phyloP scores from a whole-genome alignment of 2,329 filamentous ascomycete genomes.

The Penicillium sp. region DNA sequence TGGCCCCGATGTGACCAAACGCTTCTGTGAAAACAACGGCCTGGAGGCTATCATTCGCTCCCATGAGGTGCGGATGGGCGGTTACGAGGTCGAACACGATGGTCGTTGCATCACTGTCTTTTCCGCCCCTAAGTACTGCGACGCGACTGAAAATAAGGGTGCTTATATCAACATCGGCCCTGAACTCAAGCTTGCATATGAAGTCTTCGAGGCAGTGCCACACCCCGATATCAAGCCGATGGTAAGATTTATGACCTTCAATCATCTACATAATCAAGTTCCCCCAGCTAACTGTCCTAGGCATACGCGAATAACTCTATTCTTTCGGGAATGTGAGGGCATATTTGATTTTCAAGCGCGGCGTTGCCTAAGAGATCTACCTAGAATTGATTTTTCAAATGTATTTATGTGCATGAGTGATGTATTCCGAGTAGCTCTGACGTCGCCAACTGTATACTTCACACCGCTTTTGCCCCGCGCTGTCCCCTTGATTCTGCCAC shows the following conservation, averaged over 20 bases:
- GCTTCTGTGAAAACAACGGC: conserved; percentile 94
- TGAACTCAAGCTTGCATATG: conserved; percentile 86
- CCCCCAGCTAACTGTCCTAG: conserved; percentile 42
- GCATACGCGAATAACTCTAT: conserved; percentile 83
- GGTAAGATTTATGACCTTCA: conserved; percentile 43
- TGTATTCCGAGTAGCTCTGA: conserved; percentile 7
- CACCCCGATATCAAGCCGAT: conserved; percentile 96
- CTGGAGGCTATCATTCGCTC: conserved; percentile 93
- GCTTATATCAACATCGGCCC: conserved; percentile 96
- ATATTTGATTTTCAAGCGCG: conserved; percentile 22
- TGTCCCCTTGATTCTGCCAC: conserved; percentile 14
- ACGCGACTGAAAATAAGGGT: conserved; percentile 96
- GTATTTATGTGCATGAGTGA: conserved; percentile 19
- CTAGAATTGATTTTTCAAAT: conserved; percentile 18
- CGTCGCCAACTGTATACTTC: conserved; percentile 5
- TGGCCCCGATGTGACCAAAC: conserved; percentile 91
- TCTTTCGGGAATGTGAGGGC: conserved; percentile 66
- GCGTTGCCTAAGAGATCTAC: conserved; percentile 28
- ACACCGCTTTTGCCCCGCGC: conserved; percentile 26
- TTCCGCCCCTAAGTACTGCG: conserved; percentile 95
- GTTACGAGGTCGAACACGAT: conserved; percentile 97
- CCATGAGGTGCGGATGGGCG: conserved; percentile 97
- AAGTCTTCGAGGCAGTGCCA: conserved; percentile 94
- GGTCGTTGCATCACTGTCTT: conserved; percentile 97
- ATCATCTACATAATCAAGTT: neutral